These are phyloP conservation scores for Trichoderma lentiforme DNA, from an alignment of 2,329 filamentous ascomycete species.

Conservation along the genomic window DNA sequence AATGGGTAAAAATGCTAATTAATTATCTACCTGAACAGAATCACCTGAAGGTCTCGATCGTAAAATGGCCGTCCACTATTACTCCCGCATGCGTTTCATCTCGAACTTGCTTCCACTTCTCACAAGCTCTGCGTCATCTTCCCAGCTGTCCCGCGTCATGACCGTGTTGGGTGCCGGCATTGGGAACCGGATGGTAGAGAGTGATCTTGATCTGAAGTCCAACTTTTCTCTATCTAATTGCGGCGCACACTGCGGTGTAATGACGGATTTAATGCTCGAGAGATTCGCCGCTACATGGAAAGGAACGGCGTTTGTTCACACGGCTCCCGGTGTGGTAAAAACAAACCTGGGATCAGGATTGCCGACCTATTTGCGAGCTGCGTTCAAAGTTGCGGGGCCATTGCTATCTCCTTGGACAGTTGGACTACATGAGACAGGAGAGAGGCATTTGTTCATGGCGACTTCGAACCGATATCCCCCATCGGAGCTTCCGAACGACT, in stretches of 20 bases:
- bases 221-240: not conserved
- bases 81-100: not conserved
- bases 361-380: not conserved
- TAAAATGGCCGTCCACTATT: conserved; percentile 34
- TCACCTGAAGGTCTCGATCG: conserved; percentile 56
- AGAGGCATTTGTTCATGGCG: not conserved
- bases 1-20: not conserved
- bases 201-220: not conserved
- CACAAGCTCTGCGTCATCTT: not conserved
- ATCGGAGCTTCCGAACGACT: not conserved
- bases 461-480: not conserved
- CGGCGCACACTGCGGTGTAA: not conserved
- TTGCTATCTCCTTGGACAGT: not conserved
- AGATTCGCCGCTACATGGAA: not conserved
- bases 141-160: not conserved
- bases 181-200: not conserved
- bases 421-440: not conserved
- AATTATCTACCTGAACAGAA: conserved; percentile 35
- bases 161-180: not conserved
- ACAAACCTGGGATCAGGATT: not conserved
- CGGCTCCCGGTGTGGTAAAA: not conserved
- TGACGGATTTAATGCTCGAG: not conserved
- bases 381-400: not conserved
- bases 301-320: not conserved
- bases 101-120: not conserved